A percentile compares a stretch with the other conserved stretches of the same genome.
Conservation (phyloP, 2,329 filamentous ascomycete genomes). For the Gnomoniopsis sp. region DNA sequence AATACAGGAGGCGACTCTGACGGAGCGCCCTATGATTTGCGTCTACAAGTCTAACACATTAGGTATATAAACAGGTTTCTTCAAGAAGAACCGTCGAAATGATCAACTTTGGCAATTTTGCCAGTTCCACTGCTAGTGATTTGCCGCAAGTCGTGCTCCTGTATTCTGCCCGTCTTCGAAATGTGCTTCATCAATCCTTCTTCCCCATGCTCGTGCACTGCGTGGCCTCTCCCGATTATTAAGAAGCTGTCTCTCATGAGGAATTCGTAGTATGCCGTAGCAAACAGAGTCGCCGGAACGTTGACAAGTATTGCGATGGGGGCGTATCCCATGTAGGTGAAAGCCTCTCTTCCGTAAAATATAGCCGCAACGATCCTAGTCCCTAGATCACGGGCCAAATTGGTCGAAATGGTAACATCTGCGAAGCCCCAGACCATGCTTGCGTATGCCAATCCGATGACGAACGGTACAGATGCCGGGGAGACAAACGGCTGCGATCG, state of each 20-base stretch:
- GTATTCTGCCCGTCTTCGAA: constrained; percentile 31
- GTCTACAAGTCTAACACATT: no score
- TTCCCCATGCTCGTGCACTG: constrained; percentile 47
- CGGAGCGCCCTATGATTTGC: no score
- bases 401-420: constrained; percentile 51
- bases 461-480: constrained; percentile 44
- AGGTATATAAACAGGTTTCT: no score
- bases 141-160: constrained; percentile 19
- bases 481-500: constrained; percentile 42
- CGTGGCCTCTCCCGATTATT: constrained; percentile 47
- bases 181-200: constrained; percentile 43
- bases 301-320: constrained; percentile 55
- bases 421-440: constrained; percentile 56
- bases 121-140: constrained; percentile 5
- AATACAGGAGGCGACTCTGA: no score
- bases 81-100: not conserved
- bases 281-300: constrained; percentile 53
- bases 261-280: constrained; percentile 52
- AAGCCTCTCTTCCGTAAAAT: constrained; percentile 50
- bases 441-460: constrained; percentile 54
- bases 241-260: constrained; percentile 50
- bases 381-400: constrained; percentile 57
- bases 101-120: not conserved
- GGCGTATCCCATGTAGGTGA: constrained; percentile 37
- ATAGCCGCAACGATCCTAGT: constrained; percentile 56